Evolutionary conservation across 805 yeast genomes (phyloP).

Genomic region (Kodamaea kakaduensis): DNA sequence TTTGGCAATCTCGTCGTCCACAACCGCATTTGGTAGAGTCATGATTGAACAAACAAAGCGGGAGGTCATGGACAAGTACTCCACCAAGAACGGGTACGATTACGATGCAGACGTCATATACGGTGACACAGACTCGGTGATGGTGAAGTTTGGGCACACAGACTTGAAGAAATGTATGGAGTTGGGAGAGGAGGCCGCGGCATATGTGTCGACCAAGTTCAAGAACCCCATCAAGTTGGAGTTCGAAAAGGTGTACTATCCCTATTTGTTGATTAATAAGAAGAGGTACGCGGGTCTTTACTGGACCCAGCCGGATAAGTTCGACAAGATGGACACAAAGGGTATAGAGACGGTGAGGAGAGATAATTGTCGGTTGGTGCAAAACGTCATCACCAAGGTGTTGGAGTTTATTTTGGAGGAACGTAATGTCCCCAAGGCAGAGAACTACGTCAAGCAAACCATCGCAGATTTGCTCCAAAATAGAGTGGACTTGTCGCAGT

Average conservation of each 20-base stretch:
- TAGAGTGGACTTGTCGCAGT: constrained; percentile 84
- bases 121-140: constrained; percentile 99
- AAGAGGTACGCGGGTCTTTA: constrained; percentile 95
- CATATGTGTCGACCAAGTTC: constrained; percentile 72
- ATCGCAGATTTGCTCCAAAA: constrained; percentile 90
- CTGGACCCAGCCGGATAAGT: constrained; percentile 91
- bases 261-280: constrained; percentile 89
- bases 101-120: constrained; percentile 87
- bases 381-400: constrained; percentile 89
- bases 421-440: constrained; percentile 81
- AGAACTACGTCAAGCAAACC: constrained; percentile 76
- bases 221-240: constrained; percentile 87
- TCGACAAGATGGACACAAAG: constrained; percentile 95
- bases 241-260: constrained; percentile 94
- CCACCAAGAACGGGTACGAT: constrained; percentile 76
- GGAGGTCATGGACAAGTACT: constrained; percentile 77
- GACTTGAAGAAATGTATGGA: constrained; percentile 84
- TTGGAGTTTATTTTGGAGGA: constrained; percentile 81
- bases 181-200: constrained; percentile 93
- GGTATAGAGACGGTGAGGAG: constrained; percentile 98
- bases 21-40: constrained; percentile 91
- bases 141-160: constrained; percentile 90
- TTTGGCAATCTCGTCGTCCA: constrained; percentile 91
- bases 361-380: constrained; percentile 94
- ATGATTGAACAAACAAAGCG: constrained; percentile 93